Evolutionary conservation across 495 filamentous ascomycete genomes (phyloP), one percentile per base, ranked within the genome.

Genomic region (Hyaloscypha variabilis): DNA sequence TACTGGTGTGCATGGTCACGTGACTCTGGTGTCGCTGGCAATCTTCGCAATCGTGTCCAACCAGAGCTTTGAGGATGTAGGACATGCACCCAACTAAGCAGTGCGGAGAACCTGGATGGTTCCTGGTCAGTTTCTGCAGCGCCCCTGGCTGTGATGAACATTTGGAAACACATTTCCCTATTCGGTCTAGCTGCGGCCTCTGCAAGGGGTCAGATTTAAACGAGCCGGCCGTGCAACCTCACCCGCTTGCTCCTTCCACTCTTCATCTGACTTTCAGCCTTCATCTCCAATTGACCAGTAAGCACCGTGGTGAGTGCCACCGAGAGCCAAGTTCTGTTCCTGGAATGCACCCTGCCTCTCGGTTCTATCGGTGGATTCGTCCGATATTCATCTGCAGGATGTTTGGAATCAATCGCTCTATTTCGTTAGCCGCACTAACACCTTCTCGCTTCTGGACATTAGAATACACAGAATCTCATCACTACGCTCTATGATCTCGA

Each of bases 91-190:
- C 39, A 14, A 2, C 6, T 2, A 42, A 42, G 39, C 6, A 42
- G 2, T 42, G 39, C 14, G 39, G 39, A 42, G 39, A 42, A 14
- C 39, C 13, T 42, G 39, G 39, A 42, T 14, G 8, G 3, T 42
- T 10, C 6, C 3, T 42, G 3, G 8, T 14, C 39, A 13, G 39
- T 3, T 14, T 3, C 39, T 42, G 39, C 3, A 13, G 6, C 39
- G 39, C 17, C 39, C 39, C 39, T 19, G 6, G 39, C 39, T 42
- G 39, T 14, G 39, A 19, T 10, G 14, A 42, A 42, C 39, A 42
- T 62, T 53, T 53, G 51, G 51, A 53, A 53, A 53, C 51, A 53
- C 6, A 53, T 53, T 53, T 53, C 51, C 51, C 3, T 24, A 53
- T 53, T 14, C 51, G 51, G 6, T 21, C 51, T 53, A 53, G 51